These are phyloP conservation scores for Stagonosporopsis rhizophila DNA, from an alignment of 2,329 filamentous ascomycete species.

Conservation along the genomic window DNA sequence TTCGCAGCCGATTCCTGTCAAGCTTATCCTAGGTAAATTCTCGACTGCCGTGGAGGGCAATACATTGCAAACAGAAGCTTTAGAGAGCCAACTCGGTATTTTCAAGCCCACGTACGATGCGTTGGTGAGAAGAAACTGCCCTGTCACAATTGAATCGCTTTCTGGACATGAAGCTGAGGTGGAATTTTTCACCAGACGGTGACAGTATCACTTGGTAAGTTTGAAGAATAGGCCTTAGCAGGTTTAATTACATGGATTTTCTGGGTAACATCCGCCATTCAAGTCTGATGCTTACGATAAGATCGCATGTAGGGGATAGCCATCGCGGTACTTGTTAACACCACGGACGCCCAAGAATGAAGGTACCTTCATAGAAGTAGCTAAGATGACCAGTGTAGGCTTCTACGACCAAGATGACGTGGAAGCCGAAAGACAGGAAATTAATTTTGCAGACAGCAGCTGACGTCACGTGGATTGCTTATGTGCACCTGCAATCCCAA, in stretches of 20 bases:
- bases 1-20: conserved; percentile 1
- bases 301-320: not conserved
- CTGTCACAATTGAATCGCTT: conserved; percentile 1
- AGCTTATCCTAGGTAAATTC: conserved; percentile 9
- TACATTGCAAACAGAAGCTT: not conserved
- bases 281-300: not conserved
- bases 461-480: conserved; percentile 2
- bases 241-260: not conserved
- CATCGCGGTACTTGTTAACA: not conserved
- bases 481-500: not conserved
- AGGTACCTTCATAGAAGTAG: not conserved
- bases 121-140: not conserved
- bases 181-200: not conserved
- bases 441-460: not conserved
- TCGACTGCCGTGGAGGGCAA: not conserved
- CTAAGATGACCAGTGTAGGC: not conserved
- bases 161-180: not conserved
- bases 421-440: no score
- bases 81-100: not conserved
- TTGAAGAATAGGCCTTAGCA: no score
- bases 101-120: conserved; percentile 10
- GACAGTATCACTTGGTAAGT: not conserved
- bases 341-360: not conserved
- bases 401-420: not conserved
- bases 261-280: not conserved